A percentile compares a stretch with the other conserved stretches of the same genome.
phyloP scores from a whole-genome alignment of 2,329 filamentous ascomycete genomes.

The Xylaria sp. region DNA sequence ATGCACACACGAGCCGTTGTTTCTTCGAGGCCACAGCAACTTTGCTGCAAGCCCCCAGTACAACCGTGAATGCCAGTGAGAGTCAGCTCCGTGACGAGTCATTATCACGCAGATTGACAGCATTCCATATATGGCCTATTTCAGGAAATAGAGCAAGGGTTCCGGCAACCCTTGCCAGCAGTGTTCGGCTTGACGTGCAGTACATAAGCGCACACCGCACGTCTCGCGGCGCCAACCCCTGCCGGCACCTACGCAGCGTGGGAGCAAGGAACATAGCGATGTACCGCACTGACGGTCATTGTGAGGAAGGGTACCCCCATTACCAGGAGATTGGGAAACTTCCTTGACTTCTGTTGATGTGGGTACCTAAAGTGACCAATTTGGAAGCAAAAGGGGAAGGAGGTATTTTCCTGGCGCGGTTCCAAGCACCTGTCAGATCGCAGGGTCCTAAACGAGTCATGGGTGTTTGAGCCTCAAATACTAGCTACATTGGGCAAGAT shows the following conservation, averaged over 20 bases:
- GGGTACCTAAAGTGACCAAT: slow-evolving; percentile 12
- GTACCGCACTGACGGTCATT: slow-evolving; percentile 1
- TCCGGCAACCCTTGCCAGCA: slow-evolving; percentile 15
- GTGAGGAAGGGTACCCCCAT: background rate
- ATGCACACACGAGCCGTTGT: background rate
- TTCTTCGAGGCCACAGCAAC: slow-evolving; percentile 22
- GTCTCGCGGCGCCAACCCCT: background rate
- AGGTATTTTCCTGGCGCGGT: background rate
- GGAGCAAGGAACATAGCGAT: slow-evolving; percentile 6
- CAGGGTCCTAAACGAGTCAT: slow-evolving; percentile 10
- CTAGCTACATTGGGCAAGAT: background rate
- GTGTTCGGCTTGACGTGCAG: slow-evolving; percentile 15
- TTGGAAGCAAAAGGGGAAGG: slow-evolving; percentile 13
- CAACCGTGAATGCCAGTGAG: background rate
- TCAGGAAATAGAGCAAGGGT: slow-evolving; percentile 19
- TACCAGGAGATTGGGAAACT: slow-evolving; percentile 26
- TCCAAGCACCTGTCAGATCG: background rate
- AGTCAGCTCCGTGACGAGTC: slow-evolving; percentile 24
- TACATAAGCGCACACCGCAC: slow-evolving; percentile 8
- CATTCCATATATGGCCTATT: slow-evolving; percentile 30
- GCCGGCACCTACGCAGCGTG: slow-evolving; percentile 1
- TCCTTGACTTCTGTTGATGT: slow-evolving; percentile 3
- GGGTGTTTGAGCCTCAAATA: slow-evolving; percentile 7
- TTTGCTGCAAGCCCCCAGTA: slow-evolving; percentile 10
- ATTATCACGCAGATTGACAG: slow-evolving; percentile 9